Evolutionary conservation across 441 rosid species (phyloP).

Genomic region (Pelargonium myrrhifolium): DNA sequence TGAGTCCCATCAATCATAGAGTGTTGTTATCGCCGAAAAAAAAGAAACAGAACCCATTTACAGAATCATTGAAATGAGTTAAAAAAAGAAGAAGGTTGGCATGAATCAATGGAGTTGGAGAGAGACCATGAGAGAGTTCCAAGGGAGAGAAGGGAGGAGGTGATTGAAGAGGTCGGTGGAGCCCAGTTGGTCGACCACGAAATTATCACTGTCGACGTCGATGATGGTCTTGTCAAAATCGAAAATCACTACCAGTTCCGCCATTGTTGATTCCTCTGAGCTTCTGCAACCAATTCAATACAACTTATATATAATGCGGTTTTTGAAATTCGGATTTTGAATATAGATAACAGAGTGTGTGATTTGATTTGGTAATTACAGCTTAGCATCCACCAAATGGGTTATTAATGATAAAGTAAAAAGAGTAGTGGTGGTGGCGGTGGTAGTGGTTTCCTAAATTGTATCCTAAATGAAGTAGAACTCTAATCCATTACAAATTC

Average conservation of each 20-base stretch:
- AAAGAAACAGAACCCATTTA: background rate
- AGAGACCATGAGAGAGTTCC: slow-evolving; percentile 79
- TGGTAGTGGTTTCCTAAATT: background rate
- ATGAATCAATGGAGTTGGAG: background rate
- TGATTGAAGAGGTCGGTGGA: slow-evolving; percentile 54
- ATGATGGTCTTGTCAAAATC: slow-evolving; percentile 84
- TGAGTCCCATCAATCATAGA: no score
- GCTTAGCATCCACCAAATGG: background rate
- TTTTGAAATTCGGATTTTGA: no score
- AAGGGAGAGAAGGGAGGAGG: slow-evolving; percentile 59
- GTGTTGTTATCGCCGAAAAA: no score
- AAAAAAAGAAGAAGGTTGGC: no score
- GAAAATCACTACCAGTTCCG: slow-evolving; percentile 45
- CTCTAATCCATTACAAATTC: background rate
- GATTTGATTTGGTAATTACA: background rate
- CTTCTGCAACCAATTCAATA: no score
- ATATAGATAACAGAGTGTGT: background rate
- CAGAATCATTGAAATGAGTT: no score
- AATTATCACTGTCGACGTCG: slow-evolving; percentile 68
- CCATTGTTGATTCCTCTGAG: slow-evolving; percentile 20
- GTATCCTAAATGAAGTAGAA: background rate
- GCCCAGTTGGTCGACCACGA: slow-evolving; percentile 82
- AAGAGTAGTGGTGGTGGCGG: background rate
- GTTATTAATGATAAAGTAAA: background rate
- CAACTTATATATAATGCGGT: no score